Evolutionary conservation across 352 stramenopile species (phyloP).

Genomic region (Pythium diclinum): DNA sequence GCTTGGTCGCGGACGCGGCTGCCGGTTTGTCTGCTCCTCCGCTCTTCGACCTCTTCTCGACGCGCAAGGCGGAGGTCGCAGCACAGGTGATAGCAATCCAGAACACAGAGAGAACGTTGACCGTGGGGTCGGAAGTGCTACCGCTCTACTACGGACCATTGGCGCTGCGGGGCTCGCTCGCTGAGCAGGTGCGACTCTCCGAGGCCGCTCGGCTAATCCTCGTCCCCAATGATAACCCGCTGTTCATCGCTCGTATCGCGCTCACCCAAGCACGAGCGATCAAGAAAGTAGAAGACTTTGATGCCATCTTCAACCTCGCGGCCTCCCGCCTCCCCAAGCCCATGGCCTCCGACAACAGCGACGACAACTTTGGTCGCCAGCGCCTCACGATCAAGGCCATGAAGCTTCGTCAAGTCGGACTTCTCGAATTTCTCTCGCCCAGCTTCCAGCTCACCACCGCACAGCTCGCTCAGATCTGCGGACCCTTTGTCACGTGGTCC

Average conservation of each 20-base stretch:
- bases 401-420: conserved; percentile 10
- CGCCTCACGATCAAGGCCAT: conserved; percentile 12
- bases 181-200: background rate
- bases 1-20: background rate
- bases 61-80: background rate
- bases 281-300: conserved; percentile 1
- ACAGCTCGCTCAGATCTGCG: conserved; percentile 12
- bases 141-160: conserved; percentile 9
- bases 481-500: background rate
- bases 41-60: background rate
- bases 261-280: background rate
- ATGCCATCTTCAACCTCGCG: conserved; percentile 7
- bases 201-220: background rate
- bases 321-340: background rate
- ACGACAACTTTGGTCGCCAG: conserved; percentile 14
- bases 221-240: background rate
- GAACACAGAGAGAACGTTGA: background rate
- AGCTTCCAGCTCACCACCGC: conserved; percentile 7
- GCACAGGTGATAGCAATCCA: background rate
- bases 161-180: conserved; percentile 4
- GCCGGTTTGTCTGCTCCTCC: background rate
- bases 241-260: conserved; percentile 1
- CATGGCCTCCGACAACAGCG: conserved; percentile 11
- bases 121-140: background rate
- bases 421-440: background rate